A percentile compares a stretch with the other conserved stretches of the same genome.
phyloP scores from a whole-genome alignment of 2,329 filamentous ascomycete genomes.

The Lachnellula subtilissima region DNA sequence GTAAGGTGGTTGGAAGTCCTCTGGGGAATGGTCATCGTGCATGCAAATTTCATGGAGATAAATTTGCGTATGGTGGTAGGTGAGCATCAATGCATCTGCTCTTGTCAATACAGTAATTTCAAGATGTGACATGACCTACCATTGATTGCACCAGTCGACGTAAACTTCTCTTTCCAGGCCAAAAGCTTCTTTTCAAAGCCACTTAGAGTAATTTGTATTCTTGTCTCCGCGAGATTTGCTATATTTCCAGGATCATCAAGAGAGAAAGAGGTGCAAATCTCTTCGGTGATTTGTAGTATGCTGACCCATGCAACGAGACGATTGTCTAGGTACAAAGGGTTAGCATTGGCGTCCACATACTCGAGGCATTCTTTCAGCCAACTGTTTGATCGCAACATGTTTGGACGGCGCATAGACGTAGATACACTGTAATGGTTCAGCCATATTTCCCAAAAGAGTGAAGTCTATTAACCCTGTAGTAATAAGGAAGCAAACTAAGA shows the following conservation, averaged over 20 bases:
- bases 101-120: background rate
- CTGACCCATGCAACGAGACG: constrained; percentile 35
- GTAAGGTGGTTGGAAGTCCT: constrained; percentile 38
- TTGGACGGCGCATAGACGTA: constrained; percentile 37
- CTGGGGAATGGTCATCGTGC: constrained; percentile 47
- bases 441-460: background rate
- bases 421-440: constrained; percentile 30
- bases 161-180: constrained; percentile 37
- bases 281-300: constrained; percentile 45
- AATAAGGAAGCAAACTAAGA: constrained; percentile 34
- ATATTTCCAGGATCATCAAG: constrained; percentile 35
- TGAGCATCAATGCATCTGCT: constrained; percentile 27
- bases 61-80: constrained; percentile 46
- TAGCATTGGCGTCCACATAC: constrained; percentile 31
- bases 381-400: constrained; percentile 35
- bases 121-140: constrained; percentile 4
- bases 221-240: constrained; percentile 46
- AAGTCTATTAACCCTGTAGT: constrained; percentile 23
- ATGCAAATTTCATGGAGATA: constrained; percentile 55
- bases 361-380: constrained; percentile 39
- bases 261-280: constrained; percentile 47
- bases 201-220: constrained; percentile 46
- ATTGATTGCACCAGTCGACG: constrained; percentile 25
- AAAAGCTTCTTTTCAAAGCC: constrained; percentile 47
- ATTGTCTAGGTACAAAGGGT: constrained; percentile 32